phyloP scores from a whole-genome alignment of 495 filamentous ascomycete species.

The Hyaloscypha finlandica region DNA sequence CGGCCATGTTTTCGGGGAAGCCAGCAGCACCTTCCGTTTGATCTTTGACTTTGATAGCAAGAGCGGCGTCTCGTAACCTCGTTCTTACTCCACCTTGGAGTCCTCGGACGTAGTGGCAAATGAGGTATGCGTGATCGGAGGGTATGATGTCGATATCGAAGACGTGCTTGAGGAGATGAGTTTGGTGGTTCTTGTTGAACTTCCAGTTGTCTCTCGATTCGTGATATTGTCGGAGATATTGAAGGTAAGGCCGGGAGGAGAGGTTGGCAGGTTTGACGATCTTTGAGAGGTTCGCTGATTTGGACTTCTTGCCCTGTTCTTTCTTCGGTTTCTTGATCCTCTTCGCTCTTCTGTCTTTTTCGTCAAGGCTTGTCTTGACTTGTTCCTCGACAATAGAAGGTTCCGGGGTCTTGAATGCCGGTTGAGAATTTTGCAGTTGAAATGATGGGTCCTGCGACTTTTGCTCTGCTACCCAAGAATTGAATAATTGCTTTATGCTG shows the following conservation, averaged over 20 bases:
- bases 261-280: conserved; percentile 39
- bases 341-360: conserved; percentile 29
- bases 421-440: conserved; percentile 18
- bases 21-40: conserved; percentile 46
- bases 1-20: conserved; percentile 45
- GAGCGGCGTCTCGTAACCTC: conserved; percentile 62
- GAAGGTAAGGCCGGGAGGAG: conserved; percentile 60
- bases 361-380: conserved; percentile 22
- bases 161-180: conserved; percentile 76
- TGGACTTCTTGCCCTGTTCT: conserved; percentile 29
- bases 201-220: conserved; percentile 73
- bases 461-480: conserved; percentile 45
- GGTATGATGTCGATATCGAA: conserved; percentile 70
- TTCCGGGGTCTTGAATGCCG: conserved; percentile 24
- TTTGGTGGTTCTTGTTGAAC: conserved; percentile 90
- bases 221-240: conserved; percentile 72
- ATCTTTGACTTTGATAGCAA: conserved; percentile 52
- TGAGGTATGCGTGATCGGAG: conserved; percentile 58
- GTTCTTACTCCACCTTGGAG: conserved; percentile 67
- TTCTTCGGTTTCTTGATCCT: conserved; percentile 35
- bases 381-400: conserved; percentile 26
- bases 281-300: conserved; percentile 33
- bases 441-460: conserved; percentile 33
- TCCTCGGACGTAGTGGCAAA: conserved; percentile 71
- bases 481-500: conserved; percentile 47